Base-by-base conservation (phyloP, 352 stramenopile species). In the Plasmopara viticola region DNA sequence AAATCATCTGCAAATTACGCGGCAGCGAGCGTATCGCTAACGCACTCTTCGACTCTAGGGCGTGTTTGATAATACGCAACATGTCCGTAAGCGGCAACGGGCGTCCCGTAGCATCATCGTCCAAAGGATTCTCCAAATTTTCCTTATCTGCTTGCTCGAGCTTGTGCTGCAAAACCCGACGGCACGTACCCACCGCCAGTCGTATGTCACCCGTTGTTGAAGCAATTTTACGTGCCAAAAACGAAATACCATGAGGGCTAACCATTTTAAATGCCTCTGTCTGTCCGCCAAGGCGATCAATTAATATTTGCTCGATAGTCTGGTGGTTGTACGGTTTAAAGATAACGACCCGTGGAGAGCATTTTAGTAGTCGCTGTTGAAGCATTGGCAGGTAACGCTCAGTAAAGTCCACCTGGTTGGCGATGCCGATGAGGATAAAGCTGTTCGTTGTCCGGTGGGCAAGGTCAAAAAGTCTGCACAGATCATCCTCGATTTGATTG, bases 331-430 rank as follows among this genome's bases (percentile, higher is more conserved):
- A 94, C 18, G 84, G 78, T 59, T 84, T 68, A 61, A 94, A 94
- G 20, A 94, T 75, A 38, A 91, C 64, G 28, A 89, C 78, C 9
- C 71, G 56, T 0, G 84, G 78, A 14, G 74, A 72, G 49, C 70
- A 73, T 8, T 76, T 57, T 0, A 74, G 73, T 38, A 87, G 31
- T 13, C 79, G 67, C 42, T 75, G 60, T 48, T 78, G 64, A 2
- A 94, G 63, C 35, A 75, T 62, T 9, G 72, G 70, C 39, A 91
- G 44, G 35, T 90, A 74, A n/a, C 78, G 71, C 57, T 94, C 78
- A 0, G 84, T 91, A 45, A 94, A 87, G 48, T 94, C 84, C 10
- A 92, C 76, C 40, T 87, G 81, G 50, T 94, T 94, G 6, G 84
- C 80, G 53, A 94, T 87, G 5, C 84, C 83, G 29, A 94, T 61